A percentile compares a stretch with the other conserved stretches of the same genome.
These are phyloP conservation scores for Turnera subulata DNA, from an alignment of 345 rosid genomes.

Conservation along the genomic window DNA sequence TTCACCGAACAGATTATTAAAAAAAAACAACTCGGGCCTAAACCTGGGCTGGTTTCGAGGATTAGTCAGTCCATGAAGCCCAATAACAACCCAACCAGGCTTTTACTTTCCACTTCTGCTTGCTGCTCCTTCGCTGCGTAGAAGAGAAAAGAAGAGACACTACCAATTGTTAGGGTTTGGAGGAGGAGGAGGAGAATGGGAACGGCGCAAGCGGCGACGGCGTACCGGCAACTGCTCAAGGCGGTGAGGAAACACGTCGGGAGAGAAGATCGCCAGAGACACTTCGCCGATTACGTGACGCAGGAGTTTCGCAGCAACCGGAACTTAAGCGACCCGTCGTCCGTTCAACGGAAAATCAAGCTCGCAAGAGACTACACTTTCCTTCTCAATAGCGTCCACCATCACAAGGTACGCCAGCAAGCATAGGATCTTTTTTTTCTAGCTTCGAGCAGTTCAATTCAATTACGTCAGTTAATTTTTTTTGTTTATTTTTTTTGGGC, in stretches of 20 bases:
- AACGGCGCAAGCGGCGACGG: constrained; percentile 43
- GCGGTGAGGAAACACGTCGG: constrained; percentile 68
- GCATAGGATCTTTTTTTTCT: too few relatives aligned
- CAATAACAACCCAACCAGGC: too few relatives aligned
- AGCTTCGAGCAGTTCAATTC: too few relatives aligned
- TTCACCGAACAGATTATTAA: too few relatives aligned
- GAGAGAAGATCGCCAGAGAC: constrained; percentile 63
- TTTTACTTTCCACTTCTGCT: too few relatives aligned
- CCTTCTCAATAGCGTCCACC: constrained; percentile 68
- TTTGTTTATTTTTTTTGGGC: constrained; percentile 6
- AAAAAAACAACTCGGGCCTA: too few relatives aligned
- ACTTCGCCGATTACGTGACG: constrained; percentile 56
- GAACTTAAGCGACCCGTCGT: constrained; percentile 26
- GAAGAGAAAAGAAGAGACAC: neutral
- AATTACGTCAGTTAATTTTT: too few relatives aligned
- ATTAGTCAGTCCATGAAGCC: too few relatives aligned
- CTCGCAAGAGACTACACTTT: constrained; percentile 63
- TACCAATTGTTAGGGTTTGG: neutral
- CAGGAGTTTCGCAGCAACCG: constrained; percentile 52
- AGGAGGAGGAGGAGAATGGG: constrained; percentile 40
- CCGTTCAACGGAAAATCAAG: constrained; percentile 45
- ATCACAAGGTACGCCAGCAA: constrained; percentile 54
- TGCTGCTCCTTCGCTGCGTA: neutral
- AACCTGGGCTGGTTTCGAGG: too few relatives aligned
- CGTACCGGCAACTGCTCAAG: constrained; percentile 62